These are phyloP conservation scores for Beauveria medogensis DNA, from an alignment of 2,329 filamentous ascomycete genomes.

Conservation along the genomic window DNA sequence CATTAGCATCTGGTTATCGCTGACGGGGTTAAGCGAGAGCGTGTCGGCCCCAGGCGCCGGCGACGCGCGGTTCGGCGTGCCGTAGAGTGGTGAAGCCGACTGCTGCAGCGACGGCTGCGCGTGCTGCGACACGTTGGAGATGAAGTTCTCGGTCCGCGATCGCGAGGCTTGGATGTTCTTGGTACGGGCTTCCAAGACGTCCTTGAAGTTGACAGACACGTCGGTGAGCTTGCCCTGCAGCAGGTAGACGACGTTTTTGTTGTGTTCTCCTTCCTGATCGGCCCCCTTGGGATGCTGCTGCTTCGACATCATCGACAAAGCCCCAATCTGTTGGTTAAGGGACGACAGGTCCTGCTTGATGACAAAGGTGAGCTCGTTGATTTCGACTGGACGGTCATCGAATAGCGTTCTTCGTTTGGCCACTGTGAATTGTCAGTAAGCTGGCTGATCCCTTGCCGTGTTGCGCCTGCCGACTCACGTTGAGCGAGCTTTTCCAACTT, in stretches of 20 bases:
- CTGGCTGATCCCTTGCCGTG: background rate
- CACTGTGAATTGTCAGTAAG: slow-evolving; percentile 40
- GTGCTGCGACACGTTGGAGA: slow-evolving; percentile 78
- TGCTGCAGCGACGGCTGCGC: slow-evolving; percentile 60
- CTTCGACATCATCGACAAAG: slow-evolving; percentile 68
- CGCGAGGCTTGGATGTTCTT: slow-evolving; percentile 96
- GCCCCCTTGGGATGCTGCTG: slow-evolving; percentile 61
- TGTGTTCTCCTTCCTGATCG: slow-evolving; percentile 88
- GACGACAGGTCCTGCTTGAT: slow-evolving; percentile 93
- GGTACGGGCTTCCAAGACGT: slow-evolving; percentile 89
- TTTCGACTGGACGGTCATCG: slow-evolving; percentile 92
- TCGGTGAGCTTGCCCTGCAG: slow-evolving; percentile 87
- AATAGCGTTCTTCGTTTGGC: slow-evolving; percentile 96
- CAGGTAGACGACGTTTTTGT: slow-evolving; percentile 92
- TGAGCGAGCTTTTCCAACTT: slow-evolving; percentile 92
- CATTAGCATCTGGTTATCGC: slow-evolving; percentile 79
- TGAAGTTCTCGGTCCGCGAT: slow-evolving; percentile 91
- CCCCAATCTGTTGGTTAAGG: slow-evolving; percentile 77
- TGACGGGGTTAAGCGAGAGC: slow-evolving; percentile 71
- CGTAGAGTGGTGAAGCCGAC: slow-evolving; percentile 80
- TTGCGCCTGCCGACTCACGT: slow-evolving; percentile 37
- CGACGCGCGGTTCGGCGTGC: slow-evolving; percentile 61
- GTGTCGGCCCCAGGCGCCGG: slow-evolving; percentile 61
- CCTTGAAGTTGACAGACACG: slow-evolving; percentile 92
- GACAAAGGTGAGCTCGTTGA: slow-evolving; percentile 92